Evolutionary conservation across 2,329 filamentous ascomycete genomes (phyloP).

Genomic region (Botrytis squamosa): DNA sequence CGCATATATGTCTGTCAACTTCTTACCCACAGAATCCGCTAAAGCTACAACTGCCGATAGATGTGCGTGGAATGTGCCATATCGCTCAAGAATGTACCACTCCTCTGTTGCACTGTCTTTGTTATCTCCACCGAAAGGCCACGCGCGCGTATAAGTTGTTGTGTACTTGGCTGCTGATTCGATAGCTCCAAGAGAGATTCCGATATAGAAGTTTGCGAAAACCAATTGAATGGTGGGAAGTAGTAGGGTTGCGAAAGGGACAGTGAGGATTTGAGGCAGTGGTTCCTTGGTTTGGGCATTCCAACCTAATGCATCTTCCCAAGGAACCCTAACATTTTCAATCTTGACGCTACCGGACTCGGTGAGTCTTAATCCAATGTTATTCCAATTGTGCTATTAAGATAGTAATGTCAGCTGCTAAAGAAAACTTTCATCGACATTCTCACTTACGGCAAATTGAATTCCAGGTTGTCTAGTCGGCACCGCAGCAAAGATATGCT

Average conservation of each 20-base stretch:
- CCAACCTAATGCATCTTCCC: constrained; percentile 64
- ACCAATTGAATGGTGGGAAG: constrained; percentile 63
- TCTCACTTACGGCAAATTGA: constrained; percentile 44
- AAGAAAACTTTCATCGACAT: not conserved
- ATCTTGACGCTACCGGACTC: constrained; percentile 64
- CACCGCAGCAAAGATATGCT: constrained; percentile 63
- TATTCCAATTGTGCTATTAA: constrained; percentile 58
- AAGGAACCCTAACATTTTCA: constrained; percentile 54
- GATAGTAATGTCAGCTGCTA: not conserved
- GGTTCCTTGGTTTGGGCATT: constrained; percentile 50
- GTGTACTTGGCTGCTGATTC: constrained; percentile 58
- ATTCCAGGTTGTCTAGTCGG: constrained; percentile 58
- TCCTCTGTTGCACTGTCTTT: constrained; percentile 60
- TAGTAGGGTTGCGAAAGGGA: constrained; percentile 57
- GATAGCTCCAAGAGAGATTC: constrained; percentile 59
- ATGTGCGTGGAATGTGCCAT: constrained; percentile 63
- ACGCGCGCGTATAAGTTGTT: constrained; percentile 54
- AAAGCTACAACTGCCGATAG: constrained; percentile 59
- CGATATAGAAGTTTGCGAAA: constrained; percentile 66
- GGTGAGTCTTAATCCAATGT: constrained; percentile 60
- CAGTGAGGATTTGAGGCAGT: constrained; percentile 48
- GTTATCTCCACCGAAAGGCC: constrained; percentile 62
- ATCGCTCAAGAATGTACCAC: constrained; percentile 63
- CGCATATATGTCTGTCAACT: constrained; percentile 49
- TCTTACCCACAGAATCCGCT: constrained; percentile 53